Evolutionary conservation across 352 stramenopile species (phyloP).

Genomic region (Thalassiosira oceanica): DNA sequence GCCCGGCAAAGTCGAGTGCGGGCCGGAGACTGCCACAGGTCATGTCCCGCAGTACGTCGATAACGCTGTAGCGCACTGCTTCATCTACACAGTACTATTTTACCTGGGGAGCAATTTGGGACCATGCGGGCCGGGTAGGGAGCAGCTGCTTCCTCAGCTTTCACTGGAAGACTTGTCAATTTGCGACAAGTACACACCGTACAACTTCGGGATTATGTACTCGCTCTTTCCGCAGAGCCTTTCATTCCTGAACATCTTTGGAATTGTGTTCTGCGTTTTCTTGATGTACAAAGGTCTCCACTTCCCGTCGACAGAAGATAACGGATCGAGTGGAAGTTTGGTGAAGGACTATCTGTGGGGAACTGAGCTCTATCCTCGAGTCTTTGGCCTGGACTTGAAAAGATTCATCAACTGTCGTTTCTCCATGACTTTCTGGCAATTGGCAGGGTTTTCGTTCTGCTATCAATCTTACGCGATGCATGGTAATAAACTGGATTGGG

Average conservation of each 20-base stretch:
- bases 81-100: constrained; percentile 43
- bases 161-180: neutral
- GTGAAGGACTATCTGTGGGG: constrained; percentile 97
- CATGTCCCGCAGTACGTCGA: constrained; percentile 55
- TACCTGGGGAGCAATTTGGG: constrained; percentile 50
- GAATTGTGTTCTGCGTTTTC: constrained; percentile 88
- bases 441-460: constrained; percentile 88
- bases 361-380: constrained; percentile 94
- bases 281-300: constrained; percentile 90
- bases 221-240: constrained; percentile 87
- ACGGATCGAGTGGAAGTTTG: constrained; percentile 87
- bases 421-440: constrained; percentile 95
- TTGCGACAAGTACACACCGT: constrained; percentile 27
- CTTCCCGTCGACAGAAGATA: constrained; percentile 88
- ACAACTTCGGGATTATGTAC: constrained; percentile 78
- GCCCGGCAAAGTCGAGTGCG: constrained; percentile 80
- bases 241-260: constrained; percentile 92
- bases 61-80: constrained; percentile 51
- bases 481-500: constrained; percentile 84
- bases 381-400: constrained; percentile 94
- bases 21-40: constrained; percentile 53
- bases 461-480: constrained; percentile 85
- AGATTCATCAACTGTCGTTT: constrained; percentile 96
- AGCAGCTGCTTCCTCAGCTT: constrained; percentile 7
- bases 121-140: constrained; percentile 21